Base-by-base conservation (phyloP, 2,329 filamentous ascomycete species). In the Ophiostoma triangulosporum region DNA sequence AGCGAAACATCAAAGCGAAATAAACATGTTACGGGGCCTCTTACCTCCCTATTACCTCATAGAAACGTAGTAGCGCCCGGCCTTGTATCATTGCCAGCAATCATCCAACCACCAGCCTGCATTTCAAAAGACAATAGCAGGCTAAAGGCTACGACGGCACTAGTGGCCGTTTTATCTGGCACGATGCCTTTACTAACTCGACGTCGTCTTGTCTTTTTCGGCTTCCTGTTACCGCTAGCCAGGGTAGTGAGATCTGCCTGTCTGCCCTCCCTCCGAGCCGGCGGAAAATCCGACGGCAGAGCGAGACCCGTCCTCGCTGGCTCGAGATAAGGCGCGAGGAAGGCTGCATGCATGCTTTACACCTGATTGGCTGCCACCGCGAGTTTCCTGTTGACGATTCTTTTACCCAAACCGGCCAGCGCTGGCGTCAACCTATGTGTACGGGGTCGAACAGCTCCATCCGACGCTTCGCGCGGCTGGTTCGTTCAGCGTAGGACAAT, bases 301-400 rank as follows among this genome's bases (percentile, higher is more conserved):
- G 24, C 40, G 24, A 45, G 40, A 45, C 22, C 40, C 40, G 22
- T 14, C 40, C 24, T 45, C 14, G 40, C 24, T 45, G 69, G 68
- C 56, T 60, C 58, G 59, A 69, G 70, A 73, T 73, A 73, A 73
- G 70, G 59, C 55, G 55, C 12, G 52, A 48, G 48, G 54, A 54
- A 57, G 60, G 57, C 58, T 60, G 54, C 55, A 56, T 58, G 53
- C 51, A 52, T 53, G 51, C 54, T n/a, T 27, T 15, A 36, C 45
- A 20, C 22, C 20, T 70, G 68, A 72, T 72, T 72, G 70, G 70
- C 57, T 56, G 51, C 22, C 43, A 49, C 54, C 43, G 48, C 50
- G 58, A 63, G 61, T 70, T 73, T 73, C 63, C 63, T 70, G 68
- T 57, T 66, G 64, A 65, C 63, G 61, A 67, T 66, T 65, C 54